Percentiles rank a stretch among this genome's conserved stretches.
These are phyloP conservation scores for Aaosphaeria pasadenensis DNA, from an alignment of 2,329 filamentous ascomycete species.

Conservation along the genomic window DNA sequence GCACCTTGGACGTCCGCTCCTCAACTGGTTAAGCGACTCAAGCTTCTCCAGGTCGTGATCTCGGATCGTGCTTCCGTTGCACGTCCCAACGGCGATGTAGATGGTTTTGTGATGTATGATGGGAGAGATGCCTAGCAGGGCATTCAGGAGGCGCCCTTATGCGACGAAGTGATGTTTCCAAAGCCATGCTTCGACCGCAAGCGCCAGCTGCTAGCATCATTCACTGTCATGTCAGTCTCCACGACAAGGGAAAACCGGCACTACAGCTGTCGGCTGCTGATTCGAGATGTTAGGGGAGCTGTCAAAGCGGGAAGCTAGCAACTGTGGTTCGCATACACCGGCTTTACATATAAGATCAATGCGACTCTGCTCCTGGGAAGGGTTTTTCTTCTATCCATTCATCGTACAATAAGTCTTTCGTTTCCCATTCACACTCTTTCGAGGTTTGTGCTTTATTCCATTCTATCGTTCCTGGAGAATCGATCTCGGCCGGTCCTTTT, in stretches of 20 bases:
- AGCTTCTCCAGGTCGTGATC: neutral
- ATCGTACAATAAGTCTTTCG: conserved; percentile 22
- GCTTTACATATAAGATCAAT: conserved; percentile 23
- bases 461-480: conserved; percentile 38
- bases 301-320: neutral
- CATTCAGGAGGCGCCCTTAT: conserved; percentile 23
- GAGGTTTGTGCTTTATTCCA: conserved; percentile 14
- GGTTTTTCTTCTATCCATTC: conserved; percentile 11
- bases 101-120: no score
- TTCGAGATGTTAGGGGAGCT: neutral
- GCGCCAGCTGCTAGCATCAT: no score
- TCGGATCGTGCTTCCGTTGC: no score
- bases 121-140: no score
- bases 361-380: conserved; percentile 9
- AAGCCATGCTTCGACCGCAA: neutral
- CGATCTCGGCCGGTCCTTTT: conserved; percentile 34
- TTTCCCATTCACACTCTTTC: conserved; percentile 14
- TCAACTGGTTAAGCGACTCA: neutral
- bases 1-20: conserved; percentile 5
- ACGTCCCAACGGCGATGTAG: no score
- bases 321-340: no score
- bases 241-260: neutral
- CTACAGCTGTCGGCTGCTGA: conserved; percentile 1
- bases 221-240: no score
- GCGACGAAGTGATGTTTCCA: conserved; percentile 14